Base-by-base conservation (phyloP, 2,329 filamentous ascomycete genomes). In the Colletotrichum tropicicola region DNA sequence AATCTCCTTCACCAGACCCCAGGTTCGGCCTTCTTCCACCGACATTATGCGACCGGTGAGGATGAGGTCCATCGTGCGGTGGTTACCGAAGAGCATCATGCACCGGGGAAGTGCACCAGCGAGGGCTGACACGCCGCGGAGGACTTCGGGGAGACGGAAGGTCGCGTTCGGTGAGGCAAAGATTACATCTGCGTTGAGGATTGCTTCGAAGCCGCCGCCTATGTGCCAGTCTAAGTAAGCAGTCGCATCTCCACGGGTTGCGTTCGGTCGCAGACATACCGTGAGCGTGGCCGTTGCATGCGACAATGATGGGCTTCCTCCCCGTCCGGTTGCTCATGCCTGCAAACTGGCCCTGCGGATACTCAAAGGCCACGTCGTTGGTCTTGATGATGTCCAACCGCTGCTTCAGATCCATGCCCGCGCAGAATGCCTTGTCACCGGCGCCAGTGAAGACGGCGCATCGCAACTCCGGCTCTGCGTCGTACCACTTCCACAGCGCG, bases 121-220 rank as follows among this genome's bases (percentile, higher is more conserved):
- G 1, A 87, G 78, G 6, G 87, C 85, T 2, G 83, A 83, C 3
- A 89, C 85, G 3, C 87, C 87, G 25, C 86, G 80, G 32, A 84
- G 82, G 7, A 86, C 84, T 72, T 89, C 87, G 0, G 87, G 87
- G 0, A 89, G 76, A 4, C 82, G 78, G 67, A 90, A 88, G 4
- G 78, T 80, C 0, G 86, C 86, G 27, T 76, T 79, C 0, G 79
- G 74, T 0, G 83, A 80, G 4, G 86, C 85, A 28, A 89, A 76
- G n/a, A 88, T 82, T 44, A 90, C 78, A 73, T 90, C 88, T 67
- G 79, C 81, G 70, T 88, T 78, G 17, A 78, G 65, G 3, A 74
- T 68, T 6, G 76, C 73, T 54, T 76, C 74, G 63, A 75, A 73
- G 0, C 74, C 74, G 27, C 74, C 73, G n/a, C 71, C 72, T 73